These are phyloP conservation scores for Tylopilus subfusipes DNA, from an alignment of 768 basidiomycete genomes.

Conservation along the genomic window DNA sequence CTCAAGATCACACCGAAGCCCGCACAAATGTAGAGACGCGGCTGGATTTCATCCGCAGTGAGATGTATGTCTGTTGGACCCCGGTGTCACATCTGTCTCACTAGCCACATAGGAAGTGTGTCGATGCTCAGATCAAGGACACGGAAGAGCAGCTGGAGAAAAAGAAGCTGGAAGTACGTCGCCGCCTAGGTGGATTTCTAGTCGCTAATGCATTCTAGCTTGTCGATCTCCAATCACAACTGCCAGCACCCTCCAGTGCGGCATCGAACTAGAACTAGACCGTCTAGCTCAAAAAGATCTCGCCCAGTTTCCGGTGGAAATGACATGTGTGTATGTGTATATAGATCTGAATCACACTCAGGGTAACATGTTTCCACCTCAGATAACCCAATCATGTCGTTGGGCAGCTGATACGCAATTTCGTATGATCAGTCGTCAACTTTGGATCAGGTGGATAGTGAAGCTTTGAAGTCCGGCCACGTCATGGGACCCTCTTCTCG, in stretches of 20 bases:
- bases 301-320: neutral
- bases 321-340: neutral
- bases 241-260: slow-evolving; percentile 38
- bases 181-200: neutral
- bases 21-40: slow-evolving; percentile 86
- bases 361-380: neutral
- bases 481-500: no score
- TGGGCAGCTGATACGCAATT: neutral
- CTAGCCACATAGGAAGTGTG: slow-evolving; percentile 54
- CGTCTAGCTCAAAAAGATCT: neutral
- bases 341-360: neutral
- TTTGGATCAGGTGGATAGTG: neutral
- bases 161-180: slow-evolving; percentile 73
- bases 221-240: slow-evolving; percentile 60
- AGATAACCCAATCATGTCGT: neutral
- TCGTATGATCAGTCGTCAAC: neutral
- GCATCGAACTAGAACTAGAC: slow-evolving; percentile 13
- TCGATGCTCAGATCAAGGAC: slow-evolving; percentile 81
- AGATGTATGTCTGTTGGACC: slow-evolving; percentile 59
- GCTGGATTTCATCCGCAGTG: slow-evolving; percentile 80
- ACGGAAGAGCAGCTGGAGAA: slow-evolving; percentile 71
- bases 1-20: slow-evolving; percentile 86
- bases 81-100: slow-evolving; percentile 5
- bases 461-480: neutral
- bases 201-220: slow-evolving; percentile 42